Percentiles rank a stretch among this genome's conserved stretches.
phyloP scores from a whole-genome alignment of 306 rosid species.

The Senna siamea region DNA sequence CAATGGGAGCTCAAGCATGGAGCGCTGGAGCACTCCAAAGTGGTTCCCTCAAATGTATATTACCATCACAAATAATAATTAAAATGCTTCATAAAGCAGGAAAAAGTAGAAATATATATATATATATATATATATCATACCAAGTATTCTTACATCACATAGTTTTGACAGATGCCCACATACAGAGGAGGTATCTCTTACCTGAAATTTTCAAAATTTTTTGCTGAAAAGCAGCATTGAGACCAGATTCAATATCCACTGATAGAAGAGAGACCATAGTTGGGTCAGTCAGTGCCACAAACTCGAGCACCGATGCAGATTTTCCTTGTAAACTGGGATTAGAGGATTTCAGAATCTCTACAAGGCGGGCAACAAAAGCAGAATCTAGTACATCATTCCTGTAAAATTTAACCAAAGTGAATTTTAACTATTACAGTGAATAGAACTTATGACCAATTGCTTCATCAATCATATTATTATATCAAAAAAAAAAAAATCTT shows the following conservation, averaged over 20 bases:
- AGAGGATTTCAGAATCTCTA: conserved; percentile 74
- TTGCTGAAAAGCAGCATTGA: conserved; percentile 67
- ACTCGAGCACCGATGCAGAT: conserved; percentile 81
- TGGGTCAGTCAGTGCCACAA: conserved; percentile 66
- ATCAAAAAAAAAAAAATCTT: conserved; percentile 16
- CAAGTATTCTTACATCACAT: too few species aligned
- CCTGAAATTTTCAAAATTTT: conserved; percentile 58
- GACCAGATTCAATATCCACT: conserved; percentile 68
- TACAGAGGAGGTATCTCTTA: conserved; percentile 21
- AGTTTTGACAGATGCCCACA: too few species aligned
- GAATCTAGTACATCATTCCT: conserved; percentile 71
- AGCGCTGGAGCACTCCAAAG: not conserved
- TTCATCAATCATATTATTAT: conserved; percentile 20
- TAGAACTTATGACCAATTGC: conserved; percentile 14
- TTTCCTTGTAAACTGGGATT: conserved; percentile 70
- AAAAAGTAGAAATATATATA: too few species aligned
- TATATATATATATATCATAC: too few species aligned
- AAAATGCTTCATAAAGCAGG: too few species aligned
- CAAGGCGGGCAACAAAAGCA: conserved; percentile 54
- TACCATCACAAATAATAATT: too few species aligned
- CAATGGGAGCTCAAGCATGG: too few species aligned
- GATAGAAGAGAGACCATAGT: conserved; percentile 49
- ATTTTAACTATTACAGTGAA: conserved; percentile 8
- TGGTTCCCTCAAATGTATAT: too few species aligned
- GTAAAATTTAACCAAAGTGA: conserved; percentile 15